phyloP scores from a whole-genome alignment of 2,329 filamentous ascomycete genomes.

The Diaporthe ilicicola region DNA sequence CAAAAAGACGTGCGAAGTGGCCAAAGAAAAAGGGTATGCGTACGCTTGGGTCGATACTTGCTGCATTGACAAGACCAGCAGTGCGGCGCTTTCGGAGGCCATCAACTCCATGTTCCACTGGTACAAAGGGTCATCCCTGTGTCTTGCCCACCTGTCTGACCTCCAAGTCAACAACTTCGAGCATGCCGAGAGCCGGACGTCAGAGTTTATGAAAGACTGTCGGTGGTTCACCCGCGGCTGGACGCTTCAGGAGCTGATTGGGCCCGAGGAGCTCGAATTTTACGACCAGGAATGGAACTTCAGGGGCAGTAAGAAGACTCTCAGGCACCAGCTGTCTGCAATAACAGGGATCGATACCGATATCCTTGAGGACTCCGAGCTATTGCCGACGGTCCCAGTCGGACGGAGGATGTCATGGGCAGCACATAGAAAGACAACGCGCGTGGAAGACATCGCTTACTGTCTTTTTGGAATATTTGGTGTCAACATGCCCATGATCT shows the following conservation, averaged over 20 bases:
- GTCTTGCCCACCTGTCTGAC: conserved; percentile 32
- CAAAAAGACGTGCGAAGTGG: conserved; percentile 19
- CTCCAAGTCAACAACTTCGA: conserved; percentile 19
- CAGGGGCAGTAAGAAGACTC: conserved; percentile 25
- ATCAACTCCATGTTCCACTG: conserved; percentile 35
- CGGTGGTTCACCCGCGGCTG: conserved; percentile 33
- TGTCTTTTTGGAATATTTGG: conserved; percentile 38
- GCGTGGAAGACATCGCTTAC: conserved; percentile 39
- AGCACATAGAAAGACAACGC: conserved; percentile 35
- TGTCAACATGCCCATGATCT: conserved; percentile 42
- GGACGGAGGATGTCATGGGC: conserved; percentile 41
- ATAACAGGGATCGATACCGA: conserved; percentile 32
- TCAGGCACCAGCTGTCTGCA: conserved; percentile 22
- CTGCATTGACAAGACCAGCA: conserved; percentile 32
- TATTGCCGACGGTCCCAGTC: conserved; percentile 32
- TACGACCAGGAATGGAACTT: conserved; percentile 32
- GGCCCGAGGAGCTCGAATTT: conserved; percentile 30
- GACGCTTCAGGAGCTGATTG: conserved; percentile 35
- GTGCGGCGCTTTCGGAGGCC: conserved; percentile 32
- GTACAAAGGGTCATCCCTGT: conserved; percentile 31
- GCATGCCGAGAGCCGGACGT: conserved; percentile 7
- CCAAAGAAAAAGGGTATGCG: conserved; percentile 9
- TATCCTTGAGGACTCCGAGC: conserved; percentile 25
- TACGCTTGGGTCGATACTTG: conserved; percentile 31
- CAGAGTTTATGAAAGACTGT: conserved; percentile 26